Base-by-base conservation (phyloP, 352 stramenopile genomes). In the Globisporangium orthogonon region DNA sequence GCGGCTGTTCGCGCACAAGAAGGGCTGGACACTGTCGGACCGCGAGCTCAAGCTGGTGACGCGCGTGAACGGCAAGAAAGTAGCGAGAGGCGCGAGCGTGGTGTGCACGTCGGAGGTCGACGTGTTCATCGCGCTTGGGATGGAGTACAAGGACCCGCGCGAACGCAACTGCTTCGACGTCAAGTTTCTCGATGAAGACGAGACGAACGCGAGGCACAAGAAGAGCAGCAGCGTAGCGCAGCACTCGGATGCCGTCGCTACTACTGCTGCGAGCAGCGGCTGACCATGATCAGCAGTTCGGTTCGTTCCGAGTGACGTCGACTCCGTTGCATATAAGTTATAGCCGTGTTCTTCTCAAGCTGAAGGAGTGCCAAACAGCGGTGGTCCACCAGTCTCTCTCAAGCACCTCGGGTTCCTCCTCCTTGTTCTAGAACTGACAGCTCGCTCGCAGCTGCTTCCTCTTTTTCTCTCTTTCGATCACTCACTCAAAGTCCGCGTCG, bases 101-200 rank as follows among this genome's bases (percentile, higher is more conserved):
- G 66, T 88, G 45, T 96, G 83, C 65, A 72, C 78, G 31, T 79
- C 78, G 1, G 86, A 96, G 62, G 76, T 88, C 37, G 86, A 94
- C 52, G 77, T 94, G 9, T 94, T 96, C 56, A 89, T 91, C 39
- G 86, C 81, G 0, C 65, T 96, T 4, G 81, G 82, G 7, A 66
- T 96, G 39, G 76, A 89, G 58, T 94, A 96, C 63, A 96, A 93
- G 65, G 77, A 86, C 35, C 78, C 78, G 9, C 76, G 62, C 7
- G 77, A 91, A 58, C 76, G 82, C 49, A 91, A 89, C 53, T 91
- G 78, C 52, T 91, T 89, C 35, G 78, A 91, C 51, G 82, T 91
- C n/a, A 77, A 78, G 39, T 91, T 91, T 37, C 56, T 91, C 44
- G 78, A 89, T 43, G 78, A 91, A 61, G 78, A 91, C 51, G 78